Evolutionary conservation across 352 stramenopile species (phyloP).

Genomic region (Aphanomyces astaci): DNA sequence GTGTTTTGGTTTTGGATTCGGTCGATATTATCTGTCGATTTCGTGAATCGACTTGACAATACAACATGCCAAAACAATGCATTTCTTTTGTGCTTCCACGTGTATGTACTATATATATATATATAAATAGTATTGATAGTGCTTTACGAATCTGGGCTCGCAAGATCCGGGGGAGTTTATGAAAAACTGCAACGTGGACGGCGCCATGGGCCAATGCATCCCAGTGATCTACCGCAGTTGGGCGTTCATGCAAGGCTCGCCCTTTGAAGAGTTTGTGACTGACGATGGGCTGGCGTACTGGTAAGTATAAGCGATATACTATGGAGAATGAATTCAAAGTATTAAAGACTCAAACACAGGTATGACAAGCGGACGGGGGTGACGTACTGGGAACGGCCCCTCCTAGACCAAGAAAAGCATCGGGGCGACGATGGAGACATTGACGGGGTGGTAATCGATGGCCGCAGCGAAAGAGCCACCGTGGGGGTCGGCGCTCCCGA

Average conservation of each 20-base stretch:
- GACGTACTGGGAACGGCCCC: slow-evolving; percentile 87
- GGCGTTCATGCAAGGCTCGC: slow-evolving; percentile 81
- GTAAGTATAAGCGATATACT: too few species aligned
- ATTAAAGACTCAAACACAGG: too few species aligned
- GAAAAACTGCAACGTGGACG: slow-evolving; percentile 65
- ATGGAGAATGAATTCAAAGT: too few species aligned
- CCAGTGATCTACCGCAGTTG: slow-evolving; percentile 88
- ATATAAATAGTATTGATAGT: too few species aligned
- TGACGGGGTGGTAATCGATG: slow-evolving; percentile 73
- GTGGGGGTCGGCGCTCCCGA: slow-evolving; percentile 58
- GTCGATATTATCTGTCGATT: too few species aligned
- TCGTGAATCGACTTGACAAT: too few species aligned
- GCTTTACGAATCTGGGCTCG: slow-evolving; percentile 75
- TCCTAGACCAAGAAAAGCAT: slow-evolving; percentile 72
- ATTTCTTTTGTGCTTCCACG: too few species aligned
- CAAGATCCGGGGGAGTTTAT: slow-evolving; percentile 91
- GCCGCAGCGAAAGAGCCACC: slow-evolving; percentile 60
- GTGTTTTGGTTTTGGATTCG: too few species aligned
- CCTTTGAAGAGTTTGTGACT: slow-evolving; percentile 86
- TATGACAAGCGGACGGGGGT: slow-evolving; percentile 67
- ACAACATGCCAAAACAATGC: too few species aligned
- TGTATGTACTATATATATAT: too few species aligned
- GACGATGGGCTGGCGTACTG: slow-evolving; percentile 89
- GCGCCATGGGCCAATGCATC: slow-evolving; percentile 69
- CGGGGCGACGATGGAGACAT: slow-evolving; percentile 62